Base-by-base conservation (phyloP, 768 basidiomycete genomes). In the Boletus reticuloceps region DNA sequence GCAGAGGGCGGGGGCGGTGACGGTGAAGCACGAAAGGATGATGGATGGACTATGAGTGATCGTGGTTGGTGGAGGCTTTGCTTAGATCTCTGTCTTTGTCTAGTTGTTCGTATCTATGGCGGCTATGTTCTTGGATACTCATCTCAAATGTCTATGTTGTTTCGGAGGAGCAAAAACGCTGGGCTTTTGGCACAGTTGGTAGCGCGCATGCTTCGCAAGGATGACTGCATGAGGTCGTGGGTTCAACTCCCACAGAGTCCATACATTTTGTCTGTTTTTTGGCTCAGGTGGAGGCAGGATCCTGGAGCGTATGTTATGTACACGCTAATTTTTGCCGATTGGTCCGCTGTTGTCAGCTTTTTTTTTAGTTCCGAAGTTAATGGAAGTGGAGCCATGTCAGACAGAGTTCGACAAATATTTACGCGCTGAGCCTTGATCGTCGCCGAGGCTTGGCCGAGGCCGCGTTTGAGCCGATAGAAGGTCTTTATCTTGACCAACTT, bases 11-110 rank as follows among this genome's bases (percentile, higher is more conserved):
- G 83, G 85, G 43, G 75, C 89, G 7, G 87, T 96, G 45, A 60
- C 67, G 20, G 82, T 96, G 32, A 81, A 82, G 63, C 94, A 96
- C 61, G 79, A 88, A 62, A 79, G 90, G 25, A 54, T 58, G 31
- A 62, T 69, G 44, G 65, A 68, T 13, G 61, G 58, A 22, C 41
- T 65, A 45, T 70, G 54, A 72, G 12, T 27, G 3, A 36, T 37
- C 46, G 5, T n/a, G 19, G 5, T 40, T 29, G 43, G 50, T 37
- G 31, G n/a, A 16, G 1, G 7, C 12, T 44, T 9, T 55, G 47
- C 65, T 62, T 59, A 58, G 58, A 65, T 62, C 51, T 58, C 6
- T 52, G 20, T 44, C 47, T 32, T 48, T 46, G 20, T 54, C 45
- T 48, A 51, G 52, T 36, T 29, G 29, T 29, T 29, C 29, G 29